phyloP scores from a whole-genome alignment of 768 basidiomycete species.

The Neoboletus subvelutipes region DNA sequence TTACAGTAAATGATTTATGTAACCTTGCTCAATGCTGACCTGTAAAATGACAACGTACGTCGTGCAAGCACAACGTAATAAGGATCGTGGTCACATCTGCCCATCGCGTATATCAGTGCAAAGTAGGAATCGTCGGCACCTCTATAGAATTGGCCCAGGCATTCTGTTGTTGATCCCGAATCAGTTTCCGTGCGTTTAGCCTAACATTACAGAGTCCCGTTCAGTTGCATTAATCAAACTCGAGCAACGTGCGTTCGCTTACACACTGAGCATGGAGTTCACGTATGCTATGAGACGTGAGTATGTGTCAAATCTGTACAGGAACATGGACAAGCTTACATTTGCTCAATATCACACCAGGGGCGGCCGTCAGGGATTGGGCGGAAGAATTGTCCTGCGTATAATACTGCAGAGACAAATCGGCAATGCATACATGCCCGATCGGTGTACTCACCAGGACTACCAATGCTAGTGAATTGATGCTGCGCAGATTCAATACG shows the following conservation, averaged over 20 bases:
- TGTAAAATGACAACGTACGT: no score
- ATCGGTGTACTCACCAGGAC: constrained; percentile 7
- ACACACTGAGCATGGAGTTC: constrained; percentile 25
- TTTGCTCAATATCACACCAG: constrained; percentile 14
- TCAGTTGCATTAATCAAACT: neutral
- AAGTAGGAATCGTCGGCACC: constrained; percentile 7
- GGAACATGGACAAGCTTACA: neutral
- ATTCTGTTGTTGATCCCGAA: constrained; percentile 12
- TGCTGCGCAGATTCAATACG: constrained; percentile 1
- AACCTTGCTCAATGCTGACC: no score
- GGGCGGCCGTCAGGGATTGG: constrained; percentile 3
- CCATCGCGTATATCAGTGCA: neutral
- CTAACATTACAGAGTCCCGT: neutral
- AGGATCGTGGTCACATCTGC: neutral
- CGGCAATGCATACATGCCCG: neutral
- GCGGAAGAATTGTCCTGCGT: neutral
- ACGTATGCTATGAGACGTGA: constrained; percentile 16
- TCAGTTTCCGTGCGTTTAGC: constrained; percentile 10
- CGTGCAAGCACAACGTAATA: neutral
- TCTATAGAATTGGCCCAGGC: neutral
- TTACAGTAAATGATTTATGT: no score
- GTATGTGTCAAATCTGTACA: neutral
- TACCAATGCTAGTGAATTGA: constrained; percentile 10
- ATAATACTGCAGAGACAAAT: constrained; percentile 12
- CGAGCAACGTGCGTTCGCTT: neutral